Conservation (phyloP, 495 filamentous ascomycete genomes). For the Penicillium dipodomyicola region DNA sequence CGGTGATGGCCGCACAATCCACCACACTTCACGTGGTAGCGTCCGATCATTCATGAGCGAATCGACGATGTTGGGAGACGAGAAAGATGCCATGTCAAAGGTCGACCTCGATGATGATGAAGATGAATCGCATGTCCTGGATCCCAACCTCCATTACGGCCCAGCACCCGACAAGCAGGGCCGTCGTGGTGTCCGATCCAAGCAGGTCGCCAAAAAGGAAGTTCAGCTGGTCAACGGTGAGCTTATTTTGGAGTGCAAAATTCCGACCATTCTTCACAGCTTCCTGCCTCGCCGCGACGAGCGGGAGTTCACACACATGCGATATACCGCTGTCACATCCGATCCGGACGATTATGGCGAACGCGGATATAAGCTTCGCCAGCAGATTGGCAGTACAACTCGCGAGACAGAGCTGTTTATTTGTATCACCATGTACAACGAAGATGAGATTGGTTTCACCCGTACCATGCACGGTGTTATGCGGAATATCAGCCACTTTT, state of each 20-base stretch:
- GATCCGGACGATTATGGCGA: constrained; percentile 93
- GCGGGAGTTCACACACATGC: constrained; percentile 98
- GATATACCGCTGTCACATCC: constrained; percentile 99
- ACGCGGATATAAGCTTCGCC: constrained; percentile 89
- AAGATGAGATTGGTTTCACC: constrained; percentile 93
- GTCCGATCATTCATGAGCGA: constrained; percentile 64
- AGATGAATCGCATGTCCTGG: constrained; percentile 36
- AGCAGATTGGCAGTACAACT: constrained; percentile 80
- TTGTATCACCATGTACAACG: constrained; percentile 98
- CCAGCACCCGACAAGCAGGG: constrained; percentile 84
- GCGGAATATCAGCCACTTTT: constrained; percentile 96
- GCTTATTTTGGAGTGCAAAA: constrained; percentile 97
- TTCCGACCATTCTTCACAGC: constrained; percentile 93
- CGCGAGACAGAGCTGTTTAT: constrained; percentile 98
- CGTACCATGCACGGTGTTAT: constrained; percentile 99
- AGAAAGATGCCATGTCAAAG: constrained; percentile 45
- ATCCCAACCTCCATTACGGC: constrained; percentile 67
- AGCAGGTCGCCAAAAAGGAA: constrained; percentile 90
- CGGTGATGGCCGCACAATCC: constrained; percentile 52
- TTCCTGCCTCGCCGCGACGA: constrained; percentile 91
- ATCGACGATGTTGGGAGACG: constrained; percentile 61
- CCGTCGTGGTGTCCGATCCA: constrained; percentile 76
- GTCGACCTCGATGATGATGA: constrained; percentile 44
- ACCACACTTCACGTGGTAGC: constrained; percentile 42
- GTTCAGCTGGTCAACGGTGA: constrained; percentile 96